Conservation (phyloP, 2,329 filamentous ascomycete genomes). For the Paramyrothecium roridum region DNA sequence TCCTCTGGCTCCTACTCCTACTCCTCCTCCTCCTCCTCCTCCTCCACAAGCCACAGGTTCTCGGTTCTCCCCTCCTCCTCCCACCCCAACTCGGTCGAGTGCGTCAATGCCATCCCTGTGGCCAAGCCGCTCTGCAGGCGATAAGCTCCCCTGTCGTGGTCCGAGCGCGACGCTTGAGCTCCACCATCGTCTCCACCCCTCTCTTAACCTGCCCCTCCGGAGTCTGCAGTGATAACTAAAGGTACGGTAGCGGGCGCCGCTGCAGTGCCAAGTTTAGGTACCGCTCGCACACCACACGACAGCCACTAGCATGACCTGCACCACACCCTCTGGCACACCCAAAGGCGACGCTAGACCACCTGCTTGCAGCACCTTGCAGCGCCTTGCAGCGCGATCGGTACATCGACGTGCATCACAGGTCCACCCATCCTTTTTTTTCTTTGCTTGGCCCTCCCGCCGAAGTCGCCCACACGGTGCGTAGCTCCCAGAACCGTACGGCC, state of each 20-base stretch:
- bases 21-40: too few species aligned
- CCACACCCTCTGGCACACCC: neutral
- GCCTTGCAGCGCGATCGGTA: neutral
- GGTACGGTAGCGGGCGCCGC: too few species aligned
- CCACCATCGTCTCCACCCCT: neutral
- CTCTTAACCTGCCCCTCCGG: too few species aligned
- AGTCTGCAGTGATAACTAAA: too few species aligned
- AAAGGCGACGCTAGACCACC: neutral
- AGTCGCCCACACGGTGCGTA: neutral
- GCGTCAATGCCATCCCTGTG: neutral
- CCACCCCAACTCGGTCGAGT: neutral
- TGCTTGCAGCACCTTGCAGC: neutral
- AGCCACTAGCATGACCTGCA: neutral
- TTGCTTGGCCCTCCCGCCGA: neutral
- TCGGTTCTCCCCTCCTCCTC: neutral
- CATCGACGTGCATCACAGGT: neutral
- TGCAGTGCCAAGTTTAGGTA: too few species aligned
- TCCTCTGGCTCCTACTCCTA: neutral
- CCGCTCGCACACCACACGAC: neutral
- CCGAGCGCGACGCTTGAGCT: neutral
- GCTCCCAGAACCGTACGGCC: neutral
- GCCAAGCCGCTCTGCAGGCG: constrained; percentile 2
- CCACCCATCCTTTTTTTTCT: neutral
- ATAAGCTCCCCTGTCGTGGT: constrained; percentile 3
- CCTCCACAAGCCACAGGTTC: neutral